Percentiles rank a stretch among this genome's conserved stretches.
Conservation (phyloP, 1,284 basidiomycete species). For the Fomitopsis schrenkii region DNA sequence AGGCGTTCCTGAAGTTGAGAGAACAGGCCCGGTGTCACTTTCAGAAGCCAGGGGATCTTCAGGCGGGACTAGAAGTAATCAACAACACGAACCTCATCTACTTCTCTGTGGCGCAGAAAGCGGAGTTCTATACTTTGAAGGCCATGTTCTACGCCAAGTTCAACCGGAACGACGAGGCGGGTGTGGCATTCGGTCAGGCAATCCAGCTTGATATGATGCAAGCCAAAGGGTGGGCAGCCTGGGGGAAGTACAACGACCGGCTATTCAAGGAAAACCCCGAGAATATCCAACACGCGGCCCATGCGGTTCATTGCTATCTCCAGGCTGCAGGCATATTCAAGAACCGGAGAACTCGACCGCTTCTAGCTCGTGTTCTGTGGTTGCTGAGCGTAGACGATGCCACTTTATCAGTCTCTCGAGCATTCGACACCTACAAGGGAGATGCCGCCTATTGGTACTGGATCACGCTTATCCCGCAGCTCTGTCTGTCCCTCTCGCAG, state of each 20-base stretch:
- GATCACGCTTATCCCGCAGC: constrained; percentile 96
- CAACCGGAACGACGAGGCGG: constrained; percentile 88
- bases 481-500: constrained; percentile 88
- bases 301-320: constrained; percentile 96
- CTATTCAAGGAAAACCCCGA: constrained; percentile 84
- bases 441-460: constrained; percentile 98
- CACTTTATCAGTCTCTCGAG: constrained; percentile 73
- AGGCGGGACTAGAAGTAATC: constrained; percentile 95
- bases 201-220: constrained; percentile 95
- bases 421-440: constrained; percentile 96
- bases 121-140: constrained; percentile 99
- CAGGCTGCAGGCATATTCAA: constrained; percentile 98
- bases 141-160: constrained; percentile 97
- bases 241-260: constrained; percentile 94
- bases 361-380: constrained; percentile 94
- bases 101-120: constrained; percentile 93
- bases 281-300: constrained; percentile 78
- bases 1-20: constrained; percentile 97
- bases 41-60: constrained; percentile 91
- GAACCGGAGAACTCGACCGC: constrained; percentile 88
- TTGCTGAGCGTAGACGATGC: constrained; percentile 92
- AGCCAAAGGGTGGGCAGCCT: constrained; percentile 98
- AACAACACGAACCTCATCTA: constrained; percentile 99
- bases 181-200: constrained; percentile 89
- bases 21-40: constrained; percentile 99